Evolutionary conservation across 495 filamentous ascomycete species (phyloP), one percentile per base, ranked within the genome.

Genomic region (Wilcoxina mikolae): DNA sequence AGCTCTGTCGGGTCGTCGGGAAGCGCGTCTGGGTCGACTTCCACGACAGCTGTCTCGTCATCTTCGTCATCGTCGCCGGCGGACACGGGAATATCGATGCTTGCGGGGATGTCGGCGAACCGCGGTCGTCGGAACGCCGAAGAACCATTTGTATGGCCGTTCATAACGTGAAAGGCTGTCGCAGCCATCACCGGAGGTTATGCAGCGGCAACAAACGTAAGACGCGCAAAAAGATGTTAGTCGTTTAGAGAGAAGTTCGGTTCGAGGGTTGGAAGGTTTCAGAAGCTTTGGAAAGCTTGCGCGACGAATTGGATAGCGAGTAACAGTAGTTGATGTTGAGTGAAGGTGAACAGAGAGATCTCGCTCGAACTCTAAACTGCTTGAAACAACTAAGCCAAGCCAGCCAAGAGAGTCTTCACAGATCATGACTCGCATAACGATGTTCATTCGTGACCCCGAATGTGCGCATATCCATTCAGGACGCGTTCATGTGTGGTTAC

Each of bases 1-100:
- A 98, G 76, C 69, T 98, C 91, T 31, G 87, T 95, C 1, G 90
- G 90, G 61, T 98, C 91, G 62, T 96, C 93, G 35, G 87, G 79
- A 33, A 95, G 82, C 41, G 83, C 83, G 64, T 88, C 81, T 25
- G 95, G 78, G 67, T 89, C 84, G 58, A 98, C 85, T 70, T 96
- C 90, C 69, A 98, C 90, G 23, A 80, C 82, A 62, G 79, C 73
- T 59, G 87, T 86, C 56, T 83, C 85, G 64, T 82, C 80, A 56
- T 82, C 83, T 44, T 81, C 78, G 27, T 66, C 64, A 26, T 66
- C 64, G 25, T 65, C 61, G 31, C 73, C 80, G 56, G 79, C 83
- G 43, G 82, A 82, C 46, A 94, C 83, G 49, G 89, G 87, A 65
- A 95, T 88, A 64, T 94, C 89, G 68, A 95, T 89, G 50, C 82